Evolutionary conservation across 129 eudicot genomes (phyloP).

Genomic region (Flaveria sonorensis): DNA sequence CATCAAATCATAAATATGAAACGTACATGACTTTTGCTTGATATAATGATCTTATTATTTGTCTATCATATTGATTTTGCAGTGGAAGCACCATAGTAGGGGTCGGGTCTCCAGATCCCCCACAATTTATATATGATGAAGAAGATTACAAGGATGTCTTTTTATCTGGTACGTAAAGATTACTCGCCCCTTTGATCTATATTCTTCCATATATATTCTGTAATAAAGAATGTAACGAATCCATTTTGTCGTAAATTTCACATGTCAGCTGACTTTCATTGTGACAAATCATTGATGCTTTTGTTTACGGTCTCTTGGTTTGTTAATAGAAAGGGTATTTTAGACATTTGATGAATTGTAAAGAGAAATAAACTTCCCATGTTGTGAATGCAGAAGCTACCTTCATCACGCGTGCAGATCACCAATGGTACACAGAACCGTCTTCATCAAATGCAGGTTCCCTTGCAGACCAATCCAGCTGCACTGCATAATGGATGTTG

Average conservation of each 20-base stretch:
- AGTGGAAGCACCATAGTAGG: conserved; percentile 99
- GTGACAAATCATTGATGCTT: neutral
- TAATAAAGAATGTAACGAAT: neutral
- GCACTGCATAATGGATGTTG: conserved; percentile 20
- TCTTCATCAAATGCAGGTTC: conserved; percentile 36
- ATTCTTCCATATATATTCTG: neutral
- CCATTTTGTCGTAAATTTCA: neutral
- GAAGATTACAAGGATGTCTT: conserved; percentile 93
- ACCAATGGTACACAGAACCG: conserved; percentile 79
- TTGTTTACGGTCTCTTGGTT: neutral
- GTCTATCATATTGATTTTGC: conserved; percentile 29
- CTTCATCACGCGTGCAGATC: conserved; percentile 69
- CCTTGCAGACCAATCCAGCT: conserved; percentile 35
- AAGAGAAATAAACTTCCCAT: neutral
- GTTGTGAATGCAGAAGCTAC: conserved; percentile 73
- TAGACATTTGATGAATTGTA: neutral
- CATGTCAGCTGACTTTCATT: neutral
- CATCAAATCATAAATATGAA: neutral
- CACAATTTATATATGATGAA: conserved; percentile 88
- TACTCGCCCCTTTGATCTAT: conserved; percentile 4
- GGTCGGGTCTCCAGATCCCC: conserved; percentile 94
- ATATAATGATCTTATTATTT: neutral
- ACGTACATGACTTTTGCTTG: neutral
- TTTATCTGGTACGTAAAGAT: conserved; percentile 59
- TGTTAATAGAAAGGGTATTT: neutral